Evolutionary conservation across 148 eudicot genomes (phyloP).

Genomic region (Persicaria maculosa): DNA sequence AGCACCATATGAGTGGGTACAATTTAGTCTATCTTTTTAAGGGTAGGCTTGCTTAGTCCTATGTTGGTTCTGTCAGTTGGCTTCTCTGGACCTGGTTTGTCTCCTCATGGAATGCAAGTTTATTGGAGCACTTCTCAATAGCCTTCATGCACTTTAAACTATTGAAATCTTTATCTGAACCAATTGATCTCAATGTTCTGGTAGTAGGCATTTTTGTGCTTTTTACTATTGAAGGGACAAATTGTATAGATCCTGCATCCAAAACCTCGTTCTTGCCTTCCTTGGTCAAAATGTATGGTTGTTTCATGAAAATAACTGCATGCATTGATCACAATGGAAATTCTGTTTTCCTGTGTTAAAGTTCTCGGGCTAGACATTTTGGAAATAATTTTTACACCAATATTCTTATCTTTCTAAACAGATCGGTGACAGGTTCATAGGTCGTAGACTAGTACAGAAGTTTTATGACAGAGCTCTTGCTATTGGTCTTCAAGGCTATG

Average conservation of each 20-base stretch:
- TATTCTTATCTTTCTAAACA: conserved; percentile 18
- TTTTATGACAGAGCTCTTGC: conserved; percentile 88
- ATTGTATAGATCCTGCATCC: not conserved
- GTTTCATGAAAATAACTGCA: too few relatives aligned
- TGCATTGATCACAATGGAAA: not conserved
- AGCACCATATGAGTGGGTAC: not conserved
- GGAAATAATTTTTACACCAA: not conserved
- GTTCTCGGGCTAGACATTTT: not conserved
- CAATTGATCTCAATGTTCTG: too few relatives aligned
- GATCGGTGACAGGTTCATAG: conserved; percentile 86
- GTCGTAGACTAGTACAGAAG: conserved; percentile 65
- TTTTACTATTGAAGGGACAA: not conserved
- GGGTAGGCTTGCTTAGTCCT: not conserved
- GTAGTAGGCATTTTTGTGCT: not conserved
- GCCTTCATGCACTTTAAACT: not conserved
- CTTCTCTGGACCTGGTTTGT: not conserved
- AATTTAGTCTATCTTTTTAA: not conserved
- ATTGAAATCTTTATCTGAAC: not conserved
- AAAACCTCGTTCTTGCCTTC: not conserved
- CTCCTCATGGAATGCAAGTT: too few relatives aligned
- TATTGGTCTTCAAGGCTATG: conserved; percentile 88
- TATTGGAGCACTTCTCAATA: not conserved
- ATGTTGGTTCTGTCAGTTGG: not conserved
- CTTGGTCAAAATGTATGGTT: too few relatives aligned
- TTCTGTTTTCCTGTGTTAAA: not conserved